A percentile compares a stretch with the other conserved stretches of the same genome.
These are phyloP conservation scores for Croton setiger DNA, from an alignment of 441 rosid genomes.

Conservation along the genomic window DNA sequence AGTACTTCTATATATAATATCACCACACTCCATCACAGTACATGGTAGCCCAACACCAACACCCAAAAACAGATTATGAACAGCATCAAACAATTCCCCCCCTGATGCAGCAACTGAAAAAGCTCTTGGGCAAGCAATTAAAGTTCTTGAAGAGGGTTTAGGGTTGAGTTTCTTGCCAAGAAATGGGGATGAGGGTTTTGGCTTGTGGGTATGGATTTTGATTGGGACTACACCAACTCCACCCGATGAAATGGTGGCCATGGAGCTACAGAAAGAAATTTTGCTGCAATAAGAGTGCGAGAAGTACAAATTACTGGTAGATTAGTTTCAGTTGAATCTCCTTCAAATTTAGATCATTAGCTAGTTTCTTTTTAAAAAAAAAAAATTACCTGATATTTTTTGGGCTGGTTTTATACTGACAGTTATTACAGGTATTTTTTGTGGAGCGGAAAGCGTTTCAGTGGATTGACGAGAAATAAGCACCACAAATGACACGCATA, in stretches of 20 bases:
- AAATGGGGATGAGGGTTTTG: slow-evolving; percentile 41
- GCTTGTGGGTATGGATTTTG: slow-evolving; percentile 33
- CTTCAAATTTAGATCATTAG: slow-evolving; percentile 34
- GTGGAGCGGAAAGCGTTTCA: slow-evolving; percentile 25
- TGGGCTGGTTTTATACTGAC: slow-evolving; percentile 19
- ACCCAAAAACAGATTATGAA: slow-evolving; percentile 69
- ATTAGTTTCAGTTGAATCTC: background rate
- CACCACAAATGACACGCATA: slow-evolving; percentile 28
- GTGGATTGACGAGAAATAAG: slow-evolving; percentile 21
- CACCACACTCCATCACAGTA: slow-evolving; percentile 97
- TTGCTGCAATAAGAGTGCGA: background rate
- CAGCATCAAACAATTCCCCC: slow-evolving; percentile 53
- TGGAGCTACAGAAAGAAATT: slow-evolving; percentile 21
- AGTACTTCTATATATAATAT: slow-evolving; percentile 91
- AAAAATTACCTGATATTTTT: background rate
- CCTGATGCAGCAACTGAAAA: slow-evolving; percentile 34
- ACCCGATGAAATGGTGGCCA: slow-evolving; percentile 63
- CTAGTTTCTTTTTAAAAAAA: background rate
- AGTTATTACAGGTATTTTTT: slow-evolving; percentile 44
- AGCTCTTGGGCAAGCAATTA: slow-evolving; percentile 28
- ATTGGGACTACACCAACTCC: slow-evolving; percentile 39
- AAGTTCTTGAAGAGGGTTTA: slow-evolving; percentile 24
- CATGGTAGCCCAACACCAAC: slow-evolving; percentile 95
- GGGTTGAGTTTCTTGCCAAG: slow-evolving; percentile 53
- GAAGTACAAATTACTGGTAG: slow-evolving; percentile 11